phyloP scores from a whole-genome alignment of 1,284 basidiomycete species.

The Ganoderma meredithae region DNA sequence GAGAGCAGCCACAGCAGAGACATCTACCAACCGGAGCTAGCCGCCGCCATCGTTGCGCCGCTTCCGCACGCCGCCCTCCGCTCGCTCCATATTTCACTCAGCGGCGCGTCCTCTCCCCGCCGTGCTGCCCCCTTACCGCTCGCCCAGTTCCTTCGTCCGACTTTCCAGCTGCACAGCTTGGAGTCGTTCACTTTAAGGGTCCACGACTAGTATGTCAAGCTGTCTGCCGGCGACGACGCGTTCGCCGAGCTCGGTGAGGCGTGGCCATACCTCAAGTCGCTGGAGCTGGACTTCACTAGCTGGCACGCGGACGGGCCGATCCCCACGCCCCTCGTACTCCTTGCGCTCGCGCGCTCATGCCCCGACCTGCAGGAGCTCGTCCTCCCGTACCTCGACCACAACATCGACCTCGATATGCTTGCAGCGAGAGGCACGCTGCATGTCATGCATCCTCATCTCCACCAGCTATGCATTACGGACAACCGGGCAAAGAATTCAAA shows the following conservation, averaged over 20 bases:
- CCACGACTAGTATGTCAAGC: background rate
- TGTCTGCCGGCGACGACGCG: background rate
- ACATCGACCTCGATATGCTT: background rate
- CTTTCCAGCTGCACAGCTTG: background rate
- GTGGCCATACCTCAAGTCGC: background rate
- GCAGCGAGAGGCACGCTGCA: background rate
- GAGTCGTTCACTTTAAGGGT: background rate
- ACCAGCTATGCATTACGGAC: background rate
- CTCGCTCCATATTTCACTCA: background rate
- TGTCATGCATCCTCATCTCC: background rate
- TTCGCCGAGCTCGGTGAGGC: background rate
- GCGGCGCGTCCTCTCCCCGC: background rate
- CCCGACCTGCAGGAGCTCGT: background rate
- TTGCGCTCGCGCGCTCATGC: background rate
- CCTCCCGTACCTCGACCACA: background rate
- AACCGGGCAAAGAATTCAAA: background rate
- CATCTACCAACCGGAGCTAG: background rate
- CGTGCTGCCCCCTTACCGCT: background rate
- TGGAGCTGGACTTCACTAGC: background rate
- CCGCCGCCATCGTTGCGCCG: background rate
- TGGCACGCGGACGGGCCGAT: background rate
- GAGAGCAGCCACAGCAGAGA: background rate
- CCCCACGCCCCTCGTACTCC: background rate
- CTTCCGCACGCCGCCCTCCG: background rate
- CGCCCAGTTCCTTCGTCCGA: background rate